A percentile compares a stretch with the other conserved stretches of the same genome.
Evolutionary conservation across 176 grass and related monocot genomes (phyloP).

Genomic region (Eleusine indica): DNA sequence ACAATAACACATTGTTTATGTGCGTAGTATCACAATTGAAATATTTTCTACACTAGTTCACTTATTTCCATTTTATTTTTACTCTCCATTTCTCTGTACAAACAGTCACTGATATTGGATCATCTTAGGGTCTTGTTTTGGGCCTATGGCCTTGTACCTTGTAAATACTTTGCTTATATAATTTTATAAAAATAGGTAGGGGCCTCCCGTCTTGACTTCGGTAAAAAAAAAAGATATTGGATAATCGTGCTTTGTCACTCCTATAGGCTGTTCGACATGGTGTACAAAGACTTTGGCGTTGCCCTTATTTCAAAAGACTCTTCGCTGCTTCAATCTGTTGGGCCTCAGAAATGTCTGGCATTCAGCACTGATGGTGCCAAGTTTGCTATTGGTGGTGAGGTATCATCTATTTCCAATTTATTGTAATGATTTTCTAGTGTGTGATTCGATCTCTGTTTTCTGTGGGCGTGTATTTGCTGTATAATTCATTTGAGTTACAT

Average conservation of each 20-base stretch:
- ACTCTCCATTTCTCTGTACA: neutral
- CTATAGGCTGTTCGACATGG: slow-evolving; percentile 68
- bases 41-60: neutral
- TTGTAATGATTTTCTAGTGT: neutral
- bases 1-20: slow-evolving; percentile 10
- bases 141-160: too few relatives aligned
- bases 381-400: slow-evolving; percentile 84
- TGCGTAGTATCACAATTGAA: neutral
- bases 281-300: slow-evolving; percentile 54
- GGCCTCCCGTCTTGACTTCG: too few relatives aligned
- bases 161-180: too few relatives aligned
- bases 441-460: neutral
- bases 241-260: neutral
- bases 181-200: too few relatives aligned
- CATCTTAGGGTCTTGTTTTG: too few relatives aligned
- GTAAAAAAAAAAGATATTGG: neutral
- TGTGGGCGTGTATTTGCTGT: neutral
- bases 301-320: slow-evolving; percentile 50
- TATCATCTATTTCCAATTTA: slow-evolving; percentile 31
- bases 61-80: neutral
- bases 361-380: slow-evolving; percentile 95
- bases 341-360: slow-evolving; percentile 73
- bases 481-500: neutral
- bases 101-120: neutral
- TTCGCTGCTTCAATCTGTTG: slow-evolving; percentile 64